Base-by-base conservation (phyloP, 352 stramenopile genomes). In the Phytophthora tentaculata region DNA sequence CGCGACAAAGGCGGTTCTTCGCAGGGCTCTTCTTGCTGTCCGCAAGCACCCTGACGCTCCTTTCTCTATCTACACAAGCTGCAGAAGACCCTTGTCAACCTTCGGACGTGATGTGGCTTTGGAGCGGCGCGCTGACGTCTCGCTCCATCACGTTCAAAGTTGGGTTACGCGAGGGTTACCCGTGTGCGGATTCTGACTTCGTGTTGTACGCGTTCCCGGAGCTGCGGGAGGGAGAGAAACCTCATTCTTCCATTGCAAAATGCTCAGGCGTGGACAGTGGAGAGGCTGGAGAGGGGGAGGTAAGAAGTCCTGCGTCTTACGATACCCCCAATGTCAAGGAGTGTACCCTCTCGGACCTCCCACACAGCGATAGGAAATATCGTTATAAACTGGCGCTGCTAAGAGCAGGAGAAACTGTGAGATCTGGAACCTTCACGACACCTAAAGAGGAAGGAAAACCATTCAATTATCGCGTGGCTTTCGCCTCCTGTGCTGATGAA, bases 401-500 rank as follows among this genome's bases (percentile, higher is more conserved):
- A 1, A 52, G 41, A 12, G 56, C 64, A 10, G 79, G 76, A 10
- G 68, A 75, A 52, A 58, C 84, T 7, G 71, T 82, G 20, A 66
- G 57, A 26, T 61, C 48, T 2, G 86, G 88, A 2, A 69, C 37
- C 7, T 90, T 96, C 44, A 64, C 48, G 14, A 90, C 88, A 3
- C 84, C 86, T 0, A 62, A 63, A 43, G 20, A 51, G 3, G 75
- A 86, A 12, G 88, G 88, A 22, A 54, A 55, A 13, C 49, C 86
- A 1, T 77, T 83, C 39, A 81, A 80, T 60, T 96, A 92, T 65
- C 74, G 84, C 55, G 77, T 96, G 49, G 81, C 75, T 13, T 93
- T 96, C 60, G 84, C 83, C 6, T 96, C 88, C 9, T 96, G 88
- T 60, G 86, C 86, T 2, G 88, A 96, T 55, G 86, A 96, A 74